A percentile compares a stretch with the other conserved stretches of the same genome.
phyloP scores from a whole-genome alignment of 306 rosid species.

The Malus sieversii region DNA sequence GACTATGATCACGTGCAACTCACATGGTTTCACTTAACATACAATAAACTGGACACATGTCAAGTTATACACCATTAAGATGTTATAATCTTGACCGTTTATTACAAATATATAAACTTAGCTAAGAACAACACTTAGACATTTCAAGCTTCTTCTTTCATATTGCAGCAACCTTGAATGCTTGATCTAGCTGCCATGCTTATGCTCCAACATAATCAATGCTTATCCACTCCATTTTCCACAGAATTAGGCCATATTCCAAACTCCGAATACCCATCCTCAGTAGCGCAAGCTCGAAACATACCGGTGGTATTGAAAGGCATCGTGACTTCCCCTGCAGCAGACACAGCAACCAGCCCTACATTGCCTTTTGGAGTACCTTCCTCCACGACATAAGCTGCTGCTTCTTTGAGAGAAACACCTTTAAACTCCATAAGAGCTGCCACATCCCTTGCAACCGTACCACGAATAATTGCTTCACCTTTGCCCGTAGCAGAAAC shows the following conservation, averaged over 20 bases:
- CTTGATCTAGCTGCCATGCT: no score
- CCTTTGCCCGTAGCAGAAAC: slow-evolving; percentile 89
- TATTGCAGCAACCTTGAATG: no score
- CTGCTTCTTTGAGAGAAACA: slow-evolving; percentile 66
- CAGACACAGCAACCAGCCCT: slow-evolving; percentile 72
- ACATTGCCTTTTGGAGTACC: slow-evolving; percentile 30
- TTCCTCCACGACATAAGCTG: slow-evolving; percentile 49
- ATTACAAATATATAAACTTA: no score
- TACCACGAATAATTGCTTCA: slow-evolving; percentile 62
- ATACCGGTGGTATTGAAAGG: slow-evolving; percentile 79
- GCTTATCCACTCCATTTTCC: neutral
- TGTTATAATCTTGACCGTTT: no score
- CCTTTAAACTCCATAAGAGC: slow-evolving; percentile 86
- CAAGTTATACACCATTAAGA: no score
- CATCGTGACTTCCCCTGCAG: slow-evolving; percentile 65
- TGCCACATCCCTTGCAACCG: slow-evolving; percentile 87
- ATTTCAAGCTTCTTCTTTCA: no score
- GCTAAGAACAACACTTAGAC: no score
- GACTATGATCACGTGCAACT: no score
- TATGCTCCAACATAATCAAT: neutral
- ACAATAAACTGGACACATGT: no score
- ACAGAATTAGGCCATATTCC: slow-evolving; percentile 57
- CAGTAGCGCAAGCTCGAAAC: slow-evolving; percentile 84
- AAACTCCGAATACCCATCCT: slow-evolving; percentile 70
- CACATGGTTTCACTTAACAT: no score